Evolutionary conservation across 164 flowering plant species (phyloP), one percentile per base, ranked within the genome.

Genomic region (Platanus orientalis): DNA sequence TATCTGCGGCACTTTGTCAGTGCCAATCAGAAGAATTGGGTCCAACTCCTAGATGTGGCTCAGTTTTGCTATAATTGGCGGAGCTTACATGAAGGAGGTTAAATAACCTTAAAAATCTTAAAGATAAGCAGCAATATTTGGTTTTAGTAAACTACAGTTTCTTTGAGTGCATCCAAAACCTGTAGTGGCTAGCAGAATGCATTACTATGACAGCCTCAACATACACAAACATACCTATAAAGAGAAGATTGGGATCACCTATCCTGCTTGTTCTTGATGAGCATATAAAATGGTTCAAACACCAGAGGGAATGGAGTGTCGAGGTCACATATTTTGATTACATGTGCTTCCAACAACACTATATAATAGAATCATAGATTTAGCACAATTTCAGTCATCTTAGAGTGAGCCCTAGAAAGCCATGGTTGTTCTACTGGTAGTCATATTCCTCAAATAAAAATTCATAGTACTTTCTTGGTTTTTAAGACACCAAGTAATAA

Each of bases 241-340:
- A 24, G 6, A 12, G 47, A 25, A 40, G 21, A 24, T 25, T 20
- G 29, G 62, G 57, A 44, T 0, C 11, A 49, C 80, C 99, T n/a
- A n/a, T n/a, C n/a, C n/a, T n/a, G n/a, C 89, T 91, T 91, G 78
- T 91, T 94, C 75, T 87, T 89, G 44, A 82, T 86, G 6, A 97
- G 97, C 90, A 94, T 69, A 68, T 89, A 91, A 66, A 94, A 94
- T 0, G 99, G 97, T 64, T 94, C 99, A 56, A 84, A 91, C 12
- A 91, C 97, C 29, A 91, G 93, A 34, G 99, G 99, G 64, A 91
- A 91, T 20, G 99, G 99, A 17, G 96, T 94, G 68, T 94, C 99
- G 42, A 91, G 78, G 23, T 97, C 97, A 34, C 99, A 94, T 4
- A 89, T 75, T 71, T 97, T 83, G 44, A 90, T 76, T 29, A 91